Base-by-base conservation (phyloP, 371 early-diverging fungal genomes). In the Mucor ambiguus region DNA sequence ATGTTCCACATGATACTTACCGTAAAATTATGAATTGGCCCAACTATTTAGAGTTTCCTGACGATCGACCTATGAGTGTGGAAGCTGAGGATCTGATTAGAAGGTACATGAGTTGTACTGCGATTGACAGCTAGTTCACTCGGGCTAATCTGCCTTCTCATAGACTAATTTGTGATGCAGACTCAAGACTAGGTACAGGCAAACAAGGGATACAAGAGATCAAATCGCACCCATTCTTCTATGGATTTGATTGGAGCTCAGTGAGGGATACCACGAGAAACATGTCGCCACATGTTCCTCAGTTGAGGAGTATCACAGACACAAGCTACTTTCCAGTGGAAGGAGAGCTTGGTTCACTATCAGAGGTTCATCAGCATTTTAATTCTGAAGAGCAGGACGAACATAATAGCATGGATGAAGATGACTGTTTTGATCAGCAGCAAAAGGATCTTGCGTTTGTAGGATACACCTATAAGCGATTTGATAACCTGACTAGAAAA, bases 291-390 rank as follows among this genome's bases (percentile, higher is more conserved):
- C 94, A 96, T 84, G 85, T 98, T 38, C 99, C 99, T 12, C 91
- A 92, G 58, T 83, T 98, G 38, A 90, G 83, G 41, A 93, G 93
- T 58, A 98, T 98, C 61, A 98, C 99, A 12, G 99, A 98, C 75
- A 98, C 98, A 11, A 92, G 93, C 32, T 95, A 98, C 80, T 98
- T 98, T 85, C 96, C 97, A 3, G 94, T 89, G 3, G 97, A 98
- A 65, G 97, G 41, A 4, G 41, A 41, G 41, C 41, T 41, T 41
- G 41, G 41, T 5, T 41, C 41, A 18, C 18, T 41, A 5, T 41
- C 41, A 14, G 41, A 41, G 18, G 18, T 41, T 4, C 22, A 46
- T 22, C 46, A 46, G 11, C 46, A 46, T 6, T 46, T 24, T 2
- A 22, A 46, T 11, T 8, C n/a, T 46, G 46, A 46, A 20, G 46